Evolutionary conservation across 2,329 filamentous ascomycete genomes (phyloP).

Genomic region (Neonectria coccinea): DNA sequence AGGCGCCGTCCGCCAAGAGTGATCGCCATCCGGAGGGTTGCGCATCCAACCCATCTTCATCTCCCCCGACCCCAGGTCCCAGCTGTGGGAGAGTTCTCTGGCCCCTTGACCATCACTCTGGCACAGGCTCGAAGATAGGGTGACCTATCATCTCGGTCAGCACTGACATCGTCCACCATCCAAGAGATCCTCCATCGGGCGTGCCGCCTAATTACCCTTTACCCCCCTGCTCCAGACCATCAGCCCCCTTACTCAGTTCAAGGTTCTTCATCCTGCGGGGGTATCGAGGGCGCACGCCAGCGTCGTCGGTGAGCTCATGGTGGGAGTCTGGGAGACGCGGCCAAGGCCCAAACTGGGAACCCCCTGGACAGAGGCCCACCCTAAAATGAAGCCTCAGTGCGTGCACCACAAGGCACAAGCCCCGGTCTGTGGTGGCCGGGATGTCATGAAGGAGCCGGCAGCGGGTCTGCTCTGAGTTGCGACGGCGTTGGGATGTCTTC

Average conservation of each 20-base stretch:
- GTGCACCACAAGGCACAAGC: slow-evolving; percentile 17
- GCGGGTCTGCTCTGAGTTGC: background rate
- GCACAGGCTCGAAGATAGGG: background rate
- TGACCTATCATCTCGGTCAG: background rate
- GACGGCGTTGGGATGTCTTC: background rate
- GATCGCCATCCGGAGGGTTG: slow-evolving; percentile 11
- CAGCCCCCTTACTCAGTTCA: slow-evolving; percentile 18
- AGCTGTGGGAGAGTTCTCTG: background rate
- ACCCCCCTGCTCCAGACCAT: slow-evolving; percentile 6
- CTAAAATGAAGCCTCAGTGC: slow-evolving; percentile 13
- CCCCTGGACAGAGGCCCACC: slow-evolving; percentile 13
- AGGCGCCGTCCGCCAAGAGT: slow-evolving; percentile 17
- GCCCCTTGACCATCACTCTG: background rate
- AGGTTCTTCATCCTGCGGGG: background rate
- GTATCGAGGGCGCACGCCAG: slow-evolving; percentile 18
- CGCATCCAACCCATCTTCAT: slow-evolving; percentile 4
- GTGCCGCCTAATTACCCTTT: slow-evolving; percentile 2
- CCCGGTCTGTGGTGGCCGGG: slow-evolving; percentile 8
- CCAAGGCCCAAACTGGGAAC: slow-evolving; percentile 3
- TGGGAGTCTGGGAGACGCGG: background rate
- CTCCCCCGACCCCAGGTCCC: background rate
- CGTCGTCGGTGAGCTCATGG: slow-evolving; percentile 26
- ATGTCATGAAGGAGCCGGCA: background rate
- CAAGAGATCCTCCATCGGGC: slow-evolving; percentile 11
- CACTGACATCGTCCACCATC: background rate